Base-by-base conservation (phyloP, 768 basidiomycete species). In the Suillus placidus region DNA sequence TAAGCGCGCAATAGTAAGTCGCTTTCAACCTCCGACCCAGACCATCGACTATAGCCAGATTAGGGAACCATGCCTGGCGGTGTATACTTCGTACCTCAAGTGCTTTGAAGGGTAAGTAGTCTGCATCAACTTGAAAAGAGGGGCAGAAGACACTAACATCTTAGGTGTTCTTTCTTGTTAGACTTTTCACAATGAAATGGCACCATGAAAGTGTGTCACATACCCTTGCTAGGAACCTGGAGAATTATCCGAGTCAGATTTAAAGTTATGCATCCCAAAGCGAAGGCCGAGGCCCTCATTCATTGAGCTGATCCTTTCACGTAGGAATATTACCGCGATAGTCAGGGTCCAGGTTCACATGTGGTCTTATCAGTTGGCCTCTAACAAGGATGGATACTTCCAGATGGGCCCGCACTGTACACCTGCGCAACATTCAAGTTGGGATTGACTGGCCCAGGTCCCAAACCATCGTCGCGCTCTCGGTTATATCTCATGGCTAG, bases 301-400 rank as follows among this genome's bases (percentile, higher is more conserved):
- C 4, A 10, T 8, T 42, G 42, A 30, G 26, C 42, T 38, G 6
- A 54, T 65, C 38, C 32, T 18, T 30, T 9, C 68, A 81, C 78
- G 86, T 91, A 58, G 89, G 88, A 62, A 84, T 84, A 68, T 87
- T 86, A 6, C 82, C 47, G 72, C 10, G 57, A 72, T 82, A 34
- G 83, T 82, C 56, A 80, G 70, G 6, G 81, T 85, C 9, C 75
- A 83, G 67, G 72, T 83, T 7, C 87, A 88, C 1, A 78, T 87
- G 67, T 92, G 91, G 90, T 87, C 87, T 26, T 91, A 91, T 78
- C 77, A 85, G 71, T 86, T 89, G 72, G 86, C 8, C 85, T 94
- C 57, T 78, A 85, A 65, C 82, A 91, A 64, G 93, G 92, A 40
- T 93, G 90, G 88, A 86, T 93, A 45, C 92, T 93, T 8, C 72